Evolutionary conservation across 495 filamentous ascomycete genomes (phyloP).

Genomic region (Astrothelium subdiscretum): DNA sequence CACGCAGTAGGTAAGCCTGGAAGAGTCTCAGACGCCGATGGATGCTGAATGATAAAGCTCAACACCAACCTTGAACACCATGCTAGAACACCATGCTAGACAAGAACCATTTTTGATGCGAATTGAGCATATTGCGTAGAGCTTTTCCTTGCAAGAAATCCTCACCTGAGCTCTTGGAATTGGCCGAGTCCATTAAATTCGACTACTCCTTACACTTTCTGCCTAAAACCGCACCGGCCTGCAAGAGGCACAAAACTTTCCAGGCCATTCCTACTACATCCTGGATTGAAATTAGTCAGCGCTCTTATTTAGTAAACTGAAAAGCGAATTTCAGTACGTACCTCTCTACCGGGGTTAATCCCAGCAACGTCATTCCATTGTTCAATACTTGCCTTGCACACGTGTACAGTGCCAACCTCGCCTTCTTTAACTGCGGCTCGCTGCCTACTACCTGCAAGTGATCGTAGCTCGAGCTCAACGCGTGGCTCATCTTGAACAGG

Average conservation of each 20-base stretch:
- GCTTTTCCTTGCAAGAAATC: no score
- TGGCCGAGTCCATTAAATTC: no score
- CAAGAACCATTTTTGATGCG: not conserved
- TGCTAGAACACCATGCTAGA: not conserved
- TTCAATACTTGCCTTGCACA: conserved; percentile 26
- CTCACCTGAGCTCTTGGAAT: no score
- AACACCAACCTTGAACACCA: not conserved
- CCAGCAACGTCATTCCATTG: conserved; percentile 34
- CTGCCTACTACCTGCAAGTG: conserved; percentile 26
- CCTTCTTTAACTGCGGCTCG: conserved; percentile 24
- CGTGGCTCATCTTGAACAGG: conserved; percentile 33
- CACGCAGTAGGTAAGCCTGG: no score
- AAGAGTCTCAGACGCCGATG: no score
- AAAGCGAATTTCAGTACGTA: not conserved
- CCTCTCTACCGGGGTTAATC: conserved; percentile 34
- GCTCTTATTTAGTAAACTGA: not conserved
- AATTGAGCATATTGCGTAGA: no score
- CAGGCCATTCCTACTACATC: not conserved
- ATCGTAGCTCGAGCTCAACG: conserved; percentile 25
- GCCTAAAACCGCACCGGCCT: not conserved
- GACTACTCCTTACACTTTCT: not conserved
- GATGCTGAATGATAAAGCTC: not conserved
- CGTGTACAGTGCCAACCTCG: conserved; percentile 28
- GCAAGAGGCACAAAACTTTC: not conserved
- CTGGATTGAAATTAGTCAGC: not conserved